These are phyloP conservation scores for Blastobotrys aristatus DNA, from an alignment of 1,139 yeast genomes.

Conservation along the genomic window DNA sequence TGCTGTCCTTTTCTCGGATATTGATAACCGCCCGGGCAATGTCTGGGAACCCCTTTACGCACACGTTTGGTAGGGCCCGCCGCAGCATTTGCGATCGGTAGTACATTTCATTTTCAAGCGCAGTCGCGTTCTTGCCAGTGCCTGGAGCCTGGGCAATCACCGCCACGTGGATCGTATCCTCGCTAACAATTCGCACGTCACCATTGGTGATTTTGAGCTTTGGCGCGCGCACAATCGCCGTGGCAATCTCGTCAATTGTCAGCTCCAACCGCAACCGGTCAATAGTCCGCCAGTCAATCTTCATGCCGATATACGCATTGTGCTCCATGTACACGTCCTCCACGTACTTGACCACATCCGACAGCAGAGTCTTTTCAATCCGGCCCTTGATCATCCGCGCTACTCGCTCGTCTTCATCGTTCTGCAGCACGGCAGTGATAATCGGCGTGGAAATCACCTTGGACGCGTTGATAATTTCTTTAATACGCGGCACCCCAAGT, in stretches of 20 bases:
- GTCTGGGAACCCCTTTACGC: conserved; percentile 87
- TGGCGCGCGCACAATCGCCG: conserved; percentile 78
- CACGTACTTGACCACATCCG: conserved; percentile 81
- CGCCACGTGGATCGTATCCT: conserved; percentile 68
- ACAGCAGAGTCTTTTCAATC: conserved; percentile 82
- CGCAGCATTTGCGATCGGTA: conserved; percentile 87
- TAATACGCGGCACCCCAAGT: conserved; percentile 97
- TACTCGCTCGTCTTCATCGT: conserved; percentile 92
- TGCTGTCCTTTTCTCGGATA: conserved; percentile 73
- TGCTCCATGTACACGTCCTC: conserved; percentile 90
- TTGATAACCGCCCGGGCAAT: conserved; percentile 95
- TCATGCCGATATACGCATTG: conserved; percentile 73
- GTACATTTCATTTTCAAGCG: conserved; percentile 57
- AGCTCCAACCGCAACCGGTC: conserved; percentile 87
- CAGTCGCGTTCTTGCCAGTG: conserved; percentile 39
- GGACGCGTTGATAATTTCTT: conserved; percentile 96
- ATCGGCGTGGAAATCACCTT: conserved; percentile 95
- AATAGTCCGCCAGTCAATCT: conserved; percentile 77
- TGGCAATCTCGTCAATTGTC: conserved; percentile 77
- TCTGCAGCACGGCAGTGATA: conserved; percentile 88
- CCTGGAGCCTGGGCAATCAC: conserved; percentile 55
- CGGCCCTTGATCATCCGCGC: conserved; percentile 98
- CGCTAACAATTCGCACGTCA: conserved; percentile 67
- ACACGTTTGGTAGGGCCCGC: conserved; percentile 78
- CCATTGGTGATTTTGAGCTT: conserved; percentile 75